phyloP scores from a whole-genome alignment of 1,284 basidiomycete genomes.

The Ganoderma meredithae region DNA sequence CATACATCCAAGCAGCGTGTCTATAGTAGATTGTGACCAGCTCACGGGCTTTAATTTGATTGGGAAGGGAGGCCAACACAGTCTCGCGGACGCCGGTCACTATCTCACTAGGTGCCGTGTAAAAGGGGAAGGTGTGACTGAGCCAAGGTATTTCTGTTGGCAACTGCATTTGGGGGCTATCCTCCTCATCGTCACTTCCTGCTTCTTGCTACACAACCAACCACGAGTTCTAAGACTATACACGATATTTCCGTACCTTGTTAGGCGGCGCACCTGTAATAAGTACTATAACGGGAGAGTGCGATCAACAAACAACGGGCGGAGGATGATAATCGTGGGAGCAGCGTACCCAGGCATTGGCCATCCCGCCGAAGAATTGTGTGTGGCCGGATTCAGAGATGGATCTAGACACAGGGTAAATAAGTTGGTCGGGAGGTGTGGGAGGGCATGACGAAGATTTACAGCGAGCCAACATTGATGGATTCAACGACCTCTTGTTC shows the following conservation, averaged over 20 bases:
- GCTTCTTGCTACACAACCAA: constrained; percentile 58
- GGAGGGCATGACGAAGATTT: constrained; percentile 37
- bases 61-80: constrained; percentile 57
- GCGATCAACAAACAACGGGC: constrained; percentile 15
- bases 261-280: constrained; percentile 42
- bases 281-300: constrained; percentile 42
- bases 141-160: constrained; percentile 65
- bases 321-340: constrained; percentile 3
- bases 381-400: constrained; percentile 66
- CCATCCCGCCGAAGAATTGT: constrained; percentile 69
- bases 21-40: constrained; percentile 63
- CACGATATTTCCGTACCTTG: constrained; percentile 25
- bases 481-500: constrained; percentile 54
- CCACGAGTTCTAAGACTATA: constrained; percentile 15
- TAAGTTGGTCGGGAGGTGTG: constrained; percentile 20
- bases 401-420: constrained; percentile 48
- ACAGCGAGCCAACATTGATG: constrained; percentile 73
- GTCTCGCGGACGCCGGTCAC: constrained; percentile 51
- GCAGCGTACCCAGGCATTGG: constrained; percentile 68
- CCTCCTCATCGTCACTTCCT: constrained; percentile 60
- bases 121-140: constrained; percentile 65
- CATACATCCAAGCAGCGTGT: constrained; percentile 75
- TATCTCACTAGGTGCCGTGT: constrained; percentile 50
- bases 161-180: constrained; percentile 49
- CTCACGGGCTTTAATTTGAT: constrained; percentile 48